These are phyloP conservation scores for Boletus sp. DNA, from an alignment of 768 basidiomycete genomes.

Conservation along the genomic window DNA sequence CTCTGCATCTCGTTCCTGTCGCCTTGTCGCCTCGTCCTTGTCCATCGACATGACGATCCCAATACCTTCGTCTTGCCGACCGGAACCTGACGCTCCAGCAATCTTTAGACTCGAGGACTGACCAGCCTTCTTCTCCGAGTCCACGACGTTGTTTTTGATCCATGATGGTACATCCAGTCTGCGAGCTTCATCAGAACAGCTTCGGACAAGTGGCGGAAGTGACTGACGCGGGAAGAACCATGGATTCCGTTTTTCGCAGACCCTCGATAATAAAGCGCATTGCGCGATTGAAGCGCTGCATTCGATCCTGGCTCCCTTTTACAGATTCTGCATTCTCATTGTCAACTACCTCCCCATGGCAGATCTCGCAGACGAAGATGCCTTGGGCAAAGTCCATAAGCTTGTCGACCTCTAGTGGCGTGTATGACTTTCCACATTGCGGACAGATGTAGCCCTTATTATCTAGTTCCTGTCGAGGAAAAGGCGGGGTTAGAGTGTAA, in stretches of 20 bases:
- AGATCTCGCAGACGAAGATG: slow-evolving; percentile 82
- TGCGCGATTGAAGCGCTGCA: slow-evolving; percentile 92
- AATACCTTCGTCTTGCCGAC: slow-evolving; percentile 68
- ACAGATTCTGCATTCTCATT: slow-evolving; percentile 89
- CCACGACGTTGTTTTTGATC: slow-evolving; percentile 70
- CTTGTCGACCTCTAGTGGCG: slow-evolving; percentile 80
- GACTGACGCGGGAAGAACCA: slow-evolving; percentile 78
- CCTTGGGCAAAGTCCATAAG: slow-evolving; percentile 70
- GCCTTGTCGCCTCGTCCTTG: slow-evolving; percentile 76
- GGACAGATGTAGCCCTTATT: slow-evolving; percentile 98
- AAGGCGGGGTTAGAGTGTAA: background rate
- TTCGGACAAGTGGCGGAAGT: background rate
- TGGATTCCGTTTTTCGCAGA: slow-evolving; percentile 82
- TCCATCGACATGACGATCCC: slow-evolving; percentile 87
- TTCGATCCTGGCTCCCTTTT: slow-evolving; percentile 84
- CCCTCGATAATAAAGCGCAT: slow-evolving; percentile 87
- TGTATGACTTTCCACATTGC: slow-evolving; percentile 78
- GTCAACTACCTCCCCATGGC: slow-evolving; percentile 81
- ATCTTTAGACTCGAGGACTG: slow-evolving; percentile 62
- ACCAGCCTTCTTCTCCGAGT: slow-evolving; percentile 55
- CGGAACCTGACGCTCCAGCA: slow-evolving; percentile 62
- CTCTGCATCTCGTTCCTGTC: slow-evolving; percentile 72
- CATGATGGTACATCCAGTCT: slow-evolving; percentile 83
- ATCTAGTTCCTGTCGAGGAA: slow-evolving; percentile 72
- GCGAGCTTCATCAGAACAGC: slow-evolving; percentile 2